phyloP scores from a whole-genome alignment of 495 filamentous ascomycete genomes.

The Lasiosphaeria miniovina region DNA sequence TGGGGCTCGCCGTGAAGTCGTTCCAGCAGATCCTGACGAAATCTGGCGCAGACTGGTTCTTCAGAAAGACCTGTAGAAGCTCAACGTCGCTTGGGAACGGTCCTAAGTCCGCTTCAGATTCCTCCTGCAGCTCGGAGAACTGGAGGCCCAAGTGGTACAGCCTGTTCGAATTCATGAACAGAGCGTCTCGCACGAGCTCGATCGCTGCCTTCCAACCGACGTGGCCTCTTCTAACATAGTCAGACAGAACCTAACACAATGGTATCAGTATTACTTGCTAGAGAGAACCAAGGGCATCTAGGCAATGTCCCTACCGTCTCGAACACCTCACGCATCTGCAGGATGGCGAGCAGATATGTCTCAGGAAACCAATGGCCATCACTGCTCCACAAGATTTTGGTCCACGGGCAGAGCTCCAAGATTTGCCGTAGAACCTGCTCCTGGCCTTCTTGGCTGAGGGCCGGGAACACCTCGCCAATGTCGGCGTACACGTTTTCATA shows the following conservation, averaged over 20 bases:
- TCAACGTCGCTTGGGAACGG: constrained; percentile 31
- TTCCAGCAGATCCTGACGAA: constrained; percentile 74
- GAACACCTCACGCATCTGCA: constrained; percentile 73
- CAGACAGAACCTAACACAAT: constrained; percentile 51
- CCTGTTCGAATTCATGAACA: constrained; percentile 69
- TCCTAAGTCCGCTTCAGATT: constrained; percentile 9
- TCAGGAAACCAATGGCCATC: constrained; percentile 85
- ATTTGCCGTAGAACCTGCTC: constrained; percentile 69
- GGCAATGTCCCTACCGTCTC: constrained; percentile 48
- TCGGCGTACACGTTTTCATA: constrained; percentile 85
- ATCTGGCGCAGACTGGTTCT: constrained; percentile 64
- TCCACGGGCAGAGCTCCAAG: constrained; percentile 71
- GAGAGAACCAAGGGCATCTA: background rate
- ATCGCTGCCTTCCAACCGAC: constrained; percentile 56
- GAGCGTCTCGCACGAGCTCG: constrained; percentile 54
- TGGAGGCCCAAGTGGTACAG: constrained; percentile 59
- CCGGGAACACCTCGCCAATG: constrained; percentile 83
- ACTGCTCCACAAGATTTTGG: constrained; percentile 80
- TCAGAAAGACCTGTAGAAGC: constrained; percentile 57
- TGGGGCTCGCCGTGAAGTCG: constrained; percentile 69
- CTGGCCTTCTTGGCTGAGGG: constrained; percentile 76
- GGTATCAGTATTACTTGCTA: background rate
- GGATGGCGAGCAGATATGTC: constrained; percentile 73
- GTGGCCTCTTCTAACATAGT: constrained; percentile 59
- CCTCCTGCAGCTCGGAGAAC: constrained; percentile 31